Base-by-base conservation (phyloP, 306 rosid genomes). In the Casuarina cunninghamiana region DNA sequence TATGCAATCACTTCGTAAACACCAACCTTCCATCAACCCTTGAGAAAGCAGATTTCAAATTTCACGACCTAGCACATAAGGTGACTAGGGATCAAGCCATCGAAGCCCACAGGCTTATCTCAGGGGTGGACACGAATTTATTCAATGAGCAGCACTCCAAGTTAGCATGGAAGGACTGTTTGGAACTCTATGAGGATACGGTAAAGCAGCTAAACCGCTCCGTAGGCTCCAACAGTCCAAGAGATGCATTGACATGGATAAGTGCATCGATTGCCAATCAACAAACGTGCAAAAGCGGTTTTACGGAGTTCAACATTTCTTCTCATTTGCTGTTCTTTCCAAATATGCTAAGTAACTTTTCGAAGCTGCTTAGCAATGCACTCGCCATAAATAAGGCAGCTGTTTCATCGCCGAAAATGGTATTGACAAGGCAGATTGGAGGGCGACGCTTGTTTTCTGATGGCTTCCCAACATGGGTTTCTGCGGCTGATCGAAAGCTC, bases 201-300 rank as follows among this genome's bases (percentile, higher is more conserved):
- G 69, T 93, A 6, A 71, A 84, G 69, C 83, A 87, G 41, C 86
- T 93, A 26, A 91, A 91, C 53, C 88, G 85, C 0, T 88, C 97
- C 6, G 9, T 71, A 46, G 53, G 57, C 76, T 77, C 90, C 38
- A 73, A 38, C 61, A 78, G 86, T 5, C 81, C 70, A 9, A 61
- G 80, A 3, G 97, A 91, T 13, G 83, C 46, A 26, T 42, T 74
- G 9, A 94, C 98, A 2, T 85, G 90, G 96, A 78, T 90, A 50
- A 91, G 96, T 77, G 96, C 98, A 42, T 87, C 98, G 15, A 71
- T 91, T 48, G 87, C 97, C 6, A 90, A 94, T 58, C 91, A 87
- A 17, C 93, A 89, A 80, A 94, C 97, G 13, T 94, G 98, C 57
- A 86, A 55, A 78, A 84, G 89, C 62, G 97, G 98, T 54, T 91